These are phyloP conservation scores for Avena sativa DNA, from an alignment of 176 grass and related monocot genomes.

Conservation along the genomic window DNA sequence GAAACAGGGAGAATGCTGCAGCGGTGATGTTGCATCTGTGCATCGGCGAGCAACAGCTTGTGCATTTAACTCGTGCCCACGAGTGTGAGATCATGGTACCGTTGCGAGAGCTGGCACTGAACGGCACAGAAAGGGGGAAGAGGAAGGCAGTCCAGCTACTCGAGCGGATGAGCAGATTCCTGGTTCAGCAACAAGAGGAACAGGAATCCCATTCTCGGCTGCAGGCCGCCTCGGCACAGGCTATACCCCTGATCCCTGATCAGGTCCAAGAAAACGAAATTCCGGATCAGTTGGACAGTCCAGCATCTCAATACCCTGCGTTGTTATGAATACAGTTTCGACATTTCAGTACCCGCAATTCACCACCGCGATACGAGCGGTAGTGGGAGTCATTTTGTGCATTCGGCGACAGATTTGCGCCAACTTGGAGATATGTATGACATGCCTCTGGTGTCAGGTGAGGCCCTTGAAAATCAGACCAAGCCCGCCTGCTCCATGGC, in stretches of 20 bases:
- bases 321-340: conserved; percentile 6
- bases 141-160: conserved; percentile 82
- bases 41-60: conserved; percentile 55
- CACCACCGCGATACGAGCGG: neutral
- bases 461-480: neutral
- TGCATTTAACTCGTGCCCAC: conserved; percentile 57
- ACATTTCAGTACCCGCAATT: neutral
- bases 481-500: neutral
- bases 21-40: conserved; percentile 82
- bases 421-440: neutral
- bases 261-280: conserved; percentile 46
- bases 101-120: conserved; percentile 67
- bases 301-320: conserved; percentile 33
- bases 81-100: conserved; percentile 70
- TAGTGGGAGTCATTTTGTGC: neutral
- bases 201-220: conserved; percentile 30
- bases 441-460: neutral
- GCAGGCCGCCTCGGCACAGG: conserved; percentile 34
- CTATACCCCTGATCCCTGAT: conserved; percentile 31
- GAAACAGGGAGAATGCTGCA: conserved; percentile 93
- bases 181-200: conserved; percentile 72
- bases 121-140: conserved; percentile 80
- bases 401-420: conserved; percentile 3
- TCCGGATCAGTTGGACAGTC: conserved; percentile 49
- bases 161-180: conserved; percentile 79